Evolutionary conservation across 2,329 filamentous ascomycete species (phyloP), one percentile per base, ranked within the genome.

Genomic region (Trematosphaeria pertusa): DNA sequence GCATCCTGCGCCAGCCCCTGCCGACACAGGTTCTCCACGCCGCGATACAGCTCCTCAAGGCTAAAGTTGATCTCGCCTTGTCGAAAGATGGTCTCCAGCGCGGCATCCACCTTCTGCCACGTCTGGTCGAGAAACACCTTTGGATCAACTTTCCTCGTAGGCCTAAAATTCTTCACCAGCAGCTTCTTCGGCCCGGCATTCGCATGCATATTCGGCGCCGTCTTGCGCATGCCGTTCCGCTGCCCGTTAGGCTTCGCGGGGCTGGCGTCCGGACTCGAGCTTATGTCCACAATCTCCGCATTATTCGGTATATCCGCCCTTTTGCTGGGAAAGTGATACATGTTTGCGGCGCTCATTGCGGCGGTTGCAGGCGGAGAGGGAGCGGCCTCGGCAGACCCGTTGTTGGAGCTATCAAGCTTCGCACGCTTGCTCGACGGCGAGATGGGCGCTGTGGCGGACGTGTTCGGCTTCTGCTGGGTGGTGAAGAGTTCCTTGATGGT

Each of bases 141-240:
- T 15, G 88, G 82, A 59, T 91, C 84, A 43, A 82, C 78, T 47
- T 81, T 80, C n/a, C 81, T 75, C 14, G 80, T 80, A 1, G 82
- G 81, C 48, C 87, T 85, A 54, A 97, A 81, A 69, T 97, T 97
- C 81, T 96, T 96, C 62, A 99, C 89, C n/a, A 93, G 83, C 35
- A 99, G 82, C 73, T 88, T 92, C 78, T 88, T 92, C 15, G 90
- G 86, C 22, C 91, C 91, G 14, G 47, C 37, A 31, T 47, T 61
- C 9, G 81, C 79, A 62, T 89, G 85, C 10, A 90, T 86, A 58
- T 87, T 88, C 65, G 92, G 89, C 39, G 77, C 76, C 43, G 69
- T 71, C 32, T 63, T 66, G 51, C 67, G 68, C 44, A 59, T 61
- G 41, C 64, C 74, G 64, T 58, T 73, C 54, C 58, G 72, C 62